phyloP scores from a whole-genome alignment of 1,284 basidiomycete species.

The Cryptococcus amylolentus region DNA sequence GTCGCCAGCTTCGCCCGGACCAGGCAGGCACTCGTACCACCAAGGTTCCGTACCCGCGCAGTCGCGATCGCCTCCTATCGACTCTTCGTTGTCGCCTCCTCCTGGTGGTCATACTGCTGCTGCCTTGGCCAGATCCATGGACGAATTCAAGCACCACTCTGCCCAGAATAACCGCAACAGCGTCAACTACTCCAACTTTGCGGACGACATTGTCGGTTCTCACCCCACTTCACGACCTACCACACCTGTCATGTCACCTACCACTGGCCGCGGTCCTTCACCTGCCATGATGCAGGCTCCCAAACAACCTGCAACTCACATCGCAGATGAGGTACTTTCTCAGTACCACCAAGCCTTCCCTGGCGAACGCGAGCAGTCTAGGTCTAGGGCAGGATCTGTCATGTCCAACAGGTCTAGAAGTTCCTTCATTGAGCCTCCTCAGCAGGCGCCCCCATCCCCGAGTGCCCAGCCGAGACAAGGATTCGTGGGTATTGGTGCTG shows the following conservation, averaged over 20 bases:
- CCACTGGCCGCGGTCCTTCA: conserved; percentile 42
- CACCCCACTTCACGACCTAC: conserved; percentile 69
- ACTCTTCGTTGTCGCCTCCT: conserved; percentile 48
- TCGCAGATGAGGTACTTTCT: conserved; percentile 67
- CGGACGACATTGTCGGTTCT: conserved; percentile 69
- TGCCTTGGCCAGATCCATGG: conserved; percentile 47
- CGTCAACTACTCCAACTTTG: conserved; percentile 55
- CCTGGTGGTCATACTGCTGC: conserved; percentile 49
- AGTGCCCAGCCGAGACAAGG: conserved; percentile 57
- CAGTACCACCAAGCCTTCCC: conserved; percentile 83
- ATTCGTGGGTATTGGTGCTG: conserved; percentile 73
- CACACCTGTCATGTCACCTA: conserved; percentile 57
- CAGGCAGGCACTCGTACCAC: conserved; percentile 26
- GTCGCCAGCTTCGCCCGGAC: conserved; percentile 32
- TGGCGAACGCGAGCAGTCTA: conserved; percentile 61
- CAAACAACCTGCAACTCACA: conserved; percentile 53
- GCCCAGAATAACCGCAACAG: conserved; percentile 29
- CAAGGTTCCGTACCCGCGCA: conserved; percentile 9
- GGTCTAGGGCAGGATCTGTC: conserved; percentile 50
- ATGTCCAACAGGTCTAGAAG: conserved; percentile 43
- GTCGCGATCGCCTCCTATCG: conserved; percentile 28
- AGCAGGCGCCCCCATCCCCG: conserved; percentile 25
- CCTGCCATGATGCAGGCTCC: conserved; percentile 70
- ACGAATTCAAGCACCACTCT: conserved; percentile 45
- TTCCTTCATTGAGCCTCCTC: conserved; percentile 25